These are phyloP conservation scores for Penicillium antarcticum DNA, from an alignment of 495 filamentous ascomycete genomes.

Conservation along the genomic window DNA sequence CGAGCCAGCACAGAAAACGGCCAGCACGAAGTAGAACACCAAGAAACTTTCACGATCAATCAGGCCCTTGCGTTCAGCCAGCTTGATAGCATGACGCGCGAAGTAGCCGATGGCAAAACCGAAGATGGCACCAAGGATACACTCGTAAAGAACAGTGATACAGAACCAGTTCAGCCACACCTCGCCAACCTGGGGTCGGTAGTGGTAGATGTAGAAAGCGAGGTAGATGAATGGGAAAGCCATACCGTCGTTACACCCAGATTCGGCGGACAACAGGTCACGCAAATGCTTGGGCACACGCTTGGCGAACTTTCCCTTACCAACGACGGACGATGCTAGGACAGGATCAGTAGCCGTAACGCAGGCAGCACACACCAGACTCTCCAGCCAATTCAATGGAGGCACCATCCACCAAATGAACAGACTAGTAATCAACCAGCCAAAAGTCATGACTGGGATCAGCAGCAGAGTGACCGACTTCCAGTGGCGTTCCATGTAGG, in stretches of 20 bases:
- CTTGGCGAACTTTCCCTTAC: slow-evolving; percentile 98
- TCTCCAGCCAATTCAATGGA: slow-evolving; percentile 80
- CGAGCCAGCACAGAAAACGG: slow-evolving; percentile 93
- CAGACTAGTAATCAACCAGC: slow-evolving; percentile 92
- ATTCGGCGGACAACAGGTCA: slow-evolving; percentile 93
- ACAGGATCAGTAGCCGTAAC: slow-evolving; percentile 98
- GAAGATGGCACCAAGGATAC: slow-evolving; percentile 86
- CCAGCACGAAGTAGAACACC: slow-evolving; percentile 97
- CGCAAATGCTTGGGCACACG: slow-evolving; percentile 95
- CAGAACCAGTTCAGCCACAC: slow-evolving; percentile 88
- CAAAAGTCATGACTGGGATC: slow-evolving; percentile 94
- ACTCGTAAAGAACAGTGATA: slow-evolving; percentile 91
- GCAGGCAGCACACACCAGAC: slow-evolving; percentile 81
- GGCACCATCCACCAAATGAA: slow-evolving; percentile 96
- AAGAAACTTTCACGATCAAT: slow-evolving; percentile 97
- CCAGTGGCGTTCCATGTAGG: slow-evolving; percentile 99
- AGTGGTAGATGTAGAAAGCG: slow-evolving; percentile 80
- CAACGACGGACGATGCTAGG: slow-evolving; percentile 94
- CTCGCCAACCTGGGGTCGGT: slow-evolving; percentile 60
- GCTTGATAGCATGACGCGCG: slow-evolving; percentile 87
- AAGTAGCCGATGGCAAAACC: slow-evolving; percentile 86
- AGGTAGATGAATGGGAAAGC: slow-evolving; percentile 99
- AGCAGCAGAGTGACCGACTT: slow-evolving; percentile 84
- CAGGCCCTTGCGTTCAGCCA: slow-evolving; percentile 76
- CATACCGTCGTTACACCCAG: slow-evolving; percentile 99